Evolutionary conservation across 306 rosid genomes (phyloP).

Genomic region (Vigna hirtella): DNA sequence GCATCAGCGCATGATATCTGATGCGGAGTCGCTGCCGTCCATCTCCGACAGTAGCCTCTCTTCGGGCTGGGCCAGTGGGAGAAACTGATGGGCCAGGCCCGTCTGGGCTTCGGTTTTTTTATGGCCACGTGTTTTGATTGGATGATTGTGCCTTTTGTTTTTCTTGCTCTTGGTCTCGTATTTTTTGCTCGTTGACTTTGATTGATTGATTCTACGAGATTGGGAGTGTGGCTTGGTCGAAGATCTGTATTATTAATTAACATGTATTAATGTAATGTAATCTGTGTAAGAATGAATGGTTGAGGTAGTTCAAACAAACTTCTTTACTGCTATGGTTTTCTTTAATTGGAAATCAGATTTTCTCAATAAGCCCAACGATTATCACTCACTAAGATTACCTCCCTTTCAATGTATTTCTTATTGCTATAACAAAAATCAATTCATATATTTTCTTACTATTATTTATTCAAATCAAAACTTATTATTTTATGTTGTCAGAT

Average conservation of each 20-base stretch:
- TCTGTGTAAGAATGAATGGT: constrained; percentile 17
- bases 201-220: constrained; percentile 25
- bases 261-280: constrained; percentile 6
- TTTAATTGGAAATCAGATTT: background rate
- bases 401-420: background rate
- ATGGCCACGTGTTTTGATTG: background rate
- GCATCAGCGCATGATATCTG: constrained; percentile 39
- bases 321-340: background rate
- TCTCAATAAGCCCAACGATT: background rate
- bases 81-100: background rate
- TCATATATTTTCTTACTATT: too few species aligned
- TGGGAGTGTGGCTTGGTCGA: constrained; percentile 17
- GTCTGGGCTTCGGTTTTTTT: background rate
- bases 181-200: constrained; percentile 10
- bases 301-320: constrained; percentile 21
- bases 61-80: constrained; percentile 55
- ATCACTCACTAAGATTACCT: background rate
- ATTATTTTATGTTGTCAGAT: too few species aligned
- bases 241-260: background rate
- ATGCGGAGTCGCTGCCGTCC: constrained; percentile 55
- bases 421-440: background rate
- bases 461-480: too few species aligned
- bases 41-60: constrained; percentile 68
- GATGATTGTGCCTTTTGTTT: constrained; percentile 18
- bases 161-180: background rate